Percentiles rank a stretch among this genome's conserved stretches.
These are phyloP conservation scores for Delphinella strobiligena DNA, from an alignment of 2,329 filamentous ascomycete species.

Conservation along the genomic window DNA sequence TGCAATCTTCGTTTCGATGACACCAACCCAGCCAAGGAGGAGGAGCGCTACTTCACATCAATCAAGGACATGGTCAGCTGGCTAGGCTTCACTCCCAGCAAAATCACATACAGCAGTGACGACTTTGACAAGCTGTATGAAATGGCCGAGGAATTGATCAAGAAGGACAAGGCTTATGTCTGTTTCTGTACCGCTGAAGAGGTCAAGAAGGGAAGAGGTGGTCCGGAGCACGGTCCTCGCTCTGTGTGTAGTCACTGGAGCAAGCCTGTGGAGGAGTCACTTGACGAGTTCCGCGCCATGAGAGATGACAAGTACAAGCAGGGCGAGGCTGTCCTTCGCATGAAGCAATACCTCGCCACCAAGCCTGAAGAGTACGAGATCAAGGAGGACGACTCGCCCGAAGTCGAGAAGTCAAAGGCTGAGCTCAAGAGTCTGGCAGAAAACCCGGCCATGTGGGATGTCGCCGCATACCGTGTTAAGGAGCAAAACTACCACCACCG, in stretches of 20 bases:
- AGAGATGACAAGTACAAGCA: constrained; percentile 81
- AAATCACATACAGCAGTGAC: constrained; percentile 79
- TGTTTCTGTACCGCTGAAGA: constrained; percentile 79
- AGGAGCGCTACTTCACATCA: constrained; percentile 78
- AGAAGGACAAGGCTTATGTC: constrained; percentile 59
- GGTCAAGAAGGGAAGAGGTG: constrained; percentile 77
- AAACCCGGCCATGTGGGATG: constrained; percentile 95
- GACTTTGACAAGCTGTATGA: constrained; percentile 84
- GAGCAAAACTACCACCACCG: constrained; percentile 62
- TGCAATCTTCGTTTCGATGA: constrained; percentile 79
- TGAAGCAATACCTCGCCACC: constrained; percentile 72
- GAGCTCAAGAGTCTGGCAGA: constrained; percentile 39
- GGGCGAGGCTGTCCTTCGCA: constrained; percentile 71
- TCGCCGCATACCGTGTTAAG: constrained; percentile 79
- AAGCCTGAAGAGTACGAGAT: constrained; percentile 23
- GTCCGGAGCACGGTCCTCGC: constrained; percentile 54
- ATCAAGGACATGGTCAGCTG: constrained; percentile 81
- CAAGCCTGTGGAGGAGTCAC: constrained; percentile 60
- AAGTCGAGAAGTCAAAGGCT: constrained; percentile 21
- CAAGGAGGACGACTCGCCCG: constrained; percentile 18
- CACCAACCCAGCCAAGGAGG: constrained; percentile 87
- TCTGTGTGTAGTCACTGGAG: constrained; percentile 73
- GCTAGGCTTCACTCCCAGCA: constrained; percentile 70
- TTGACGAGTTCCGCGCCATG: constrained; percentile 81
- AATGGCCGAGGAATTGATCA: constrained; percentile 73